Base-by-base conservation (phyloP, 768 basidiomycete species). In the Phylloporus sp. region DNA sequence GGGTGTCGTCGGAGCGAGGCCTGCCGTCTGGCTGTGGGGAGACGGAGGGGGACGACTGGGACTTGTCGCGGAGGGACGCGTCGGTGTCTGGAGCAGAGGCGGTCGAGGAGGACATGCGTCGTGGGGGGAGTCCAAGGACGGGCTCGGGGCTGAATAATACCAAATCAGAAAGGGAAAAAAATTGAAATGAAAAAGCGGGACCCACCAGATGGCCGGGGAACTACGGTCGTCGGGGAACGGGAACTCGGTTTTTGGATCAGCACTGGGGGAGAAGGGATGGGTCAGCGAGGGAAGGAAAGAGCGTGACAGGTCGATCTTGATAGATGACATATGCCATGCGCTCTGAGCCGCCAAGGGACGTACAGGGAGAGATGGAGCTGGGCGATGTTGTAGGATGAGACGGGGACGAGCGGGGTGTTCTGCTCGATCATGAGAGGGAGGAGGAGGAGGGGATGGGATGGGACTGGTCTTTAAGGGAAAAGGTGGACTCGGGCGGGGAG, bases 91-190 rank as follows among this genome's bases (percentile, higher is more conserved):
- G 75, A 14, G 76, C 73, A 14, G 86, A 86, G 48, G 79, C 75
- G 41, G 80, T 82, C 53, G 83, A 86, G 63, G 77, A 75, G 66
- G 87, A 88, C 87, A 90, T 88, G 61, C 86, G 83, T 60, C 86
- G 76, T 46, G 53, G 53, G 49, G 59, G 26, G 37, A 84, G 80
- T 66, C 80, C 79, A 53, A 78, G 59, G 64, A 76, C 79, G 51
- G 73, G 56, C 37, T 75, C 70, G 49, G 70, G 58, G 58, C 71
- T 74, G 61, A 38, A 27, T 9, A 27, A 11, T 27, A 27, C 27
- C 27, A 27, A 27, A 27, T 6, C 9, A 27, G 27, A 11, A 54
- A 52, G 34, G 33, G 36, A 46, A 44, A 44, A 51, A 54, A 44
- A 50, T 43, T 35, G 49, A 56, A 28, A 31, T 15, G 46, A 50